Conservation (phyloP, 2,329 filamentous ascomycete genomes). For the Epichloe sibirici region DNA sequence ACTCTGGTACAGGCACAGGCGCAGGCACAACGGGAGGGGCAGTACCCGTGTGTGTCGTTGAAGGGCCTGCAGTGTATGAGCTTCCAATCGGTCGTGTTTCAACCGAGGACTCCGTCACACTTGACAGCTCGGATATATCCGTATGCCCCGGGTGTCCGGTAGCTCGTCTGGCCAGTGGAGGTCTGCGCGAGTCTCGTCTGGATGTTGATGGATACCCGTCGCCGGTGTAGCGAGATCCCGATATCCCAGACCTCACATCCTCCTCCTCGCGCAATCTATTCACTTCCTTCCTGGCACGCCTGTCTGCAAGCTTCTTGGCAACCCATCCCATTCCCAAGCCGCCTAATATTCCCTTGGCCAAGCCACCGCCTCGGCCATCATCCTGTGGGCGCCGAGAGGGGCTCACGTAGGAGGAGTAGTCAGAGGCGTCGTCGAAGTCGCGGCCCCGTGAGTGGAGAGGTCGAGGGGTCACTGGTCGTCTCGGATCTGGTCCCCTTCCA, state of each 20-base stretch:
- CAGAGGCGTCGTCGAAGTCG: constrained; percentile 37
- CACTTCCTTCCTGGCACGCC: constrained; percentile 35
- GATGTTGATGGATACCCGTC: constrained; percentile 48
- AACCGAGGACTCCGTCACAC: constrained; percentile 24
- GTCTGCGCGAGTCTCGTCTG: constrained; percentile 22
- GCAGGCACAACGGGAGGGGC: constrained; percentile 9
- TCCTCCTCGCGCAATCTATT: constrained; percentile 37
- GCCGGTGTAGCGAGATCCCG: constrained; percentile 54
- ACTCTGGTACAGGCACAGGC: constrained; percentile 7
- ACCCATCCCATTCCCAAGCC: constrained; percentile 58
- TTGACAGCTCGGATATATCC: constrained; percentile 18
- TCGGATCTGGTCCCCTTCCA: constrained; percentile 25
- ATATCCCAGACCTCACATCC: constrained; percentile 45
- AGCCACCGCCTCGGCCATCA: constrained; percentile 30
- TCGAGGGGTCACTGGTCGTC: constrained; percentile 33
- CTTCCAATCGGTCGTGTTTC: constrained; percentile 18
- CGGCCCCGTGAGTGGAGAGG: constrained; percentile 32
- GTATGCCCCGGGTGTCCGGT: constrained; percentile 18
- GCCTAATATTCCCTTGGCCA: constrained; percentile 46
- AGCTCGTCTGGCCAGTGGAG: constrained; percentile 17
- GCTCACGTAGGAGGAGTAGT: constrained; percentile 49
- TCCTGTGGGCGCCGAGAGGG: constrained; percentile 45
- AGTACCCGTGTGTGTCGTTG: constrained; percentile 11
- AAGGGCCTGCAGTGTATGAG: constrained; percentile 13
- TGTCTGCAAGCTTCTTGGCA: constrained; percentile 50